Evolutionary conservation across 352 stramenopile species (phyloP).

Genomic region (Plasmopara halstedii): DNA sequence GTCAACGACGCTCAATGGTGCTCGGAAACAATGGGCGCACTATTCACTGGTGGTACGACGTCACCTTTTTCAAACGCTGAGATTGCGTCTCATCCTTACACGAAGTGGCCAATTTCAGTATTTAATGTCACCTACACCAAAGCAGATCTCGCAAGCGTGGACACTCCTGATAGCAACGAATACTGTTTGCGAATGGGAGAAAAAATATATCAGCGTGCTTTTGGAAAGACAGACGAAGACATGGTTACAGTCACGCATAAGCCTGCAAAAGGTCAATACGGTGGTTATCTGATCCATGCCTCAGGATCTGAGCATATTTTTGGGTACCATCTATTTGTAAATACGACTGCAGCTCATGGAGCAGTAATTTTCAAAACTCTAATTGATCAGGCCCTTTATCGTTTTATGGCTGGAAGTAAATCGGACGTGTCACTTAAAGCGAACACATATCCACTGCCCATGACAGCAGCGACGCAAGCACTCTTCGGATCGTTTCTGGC

Average conservation of each 20-base stretch:
- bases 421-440: constrained; percentile 31
- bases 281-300: constrained; percentile 28
- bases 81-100: constrained; percentile 28
- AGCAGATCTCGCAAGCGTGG: constrained; percentile 11
- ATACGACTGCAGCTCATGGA: constrained; percentile 40
- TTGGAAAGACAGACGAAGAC: constrained; percentile 35
- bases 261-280: constrained; percentile 27
- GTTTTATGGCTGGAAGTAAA: constrained; percentile 33
- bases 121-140: constrained; percentile 28
- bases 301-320: constrained; percentile 25
- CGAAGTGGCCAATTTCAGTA: constrained; percentile 19
- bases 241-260: constrained; percentile 67
- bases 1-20: constrained; percentile 43
- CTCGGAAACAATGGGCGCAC: constrained; percentile 24
- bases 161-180: constrained; percentile 19
- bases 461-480: constrained; percentile 32
- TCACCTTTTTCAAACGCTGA: constrained; percentile 22
- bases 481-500: constrained; percentile 44
- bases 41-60: constrained; percentile 26
- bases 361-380: constrained; percentile 44
- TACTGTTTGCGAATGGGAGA: constrained; percentile 32
- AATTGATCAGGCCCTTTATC: constrained; percentile 44
- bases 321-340: constrained; percentile 46
- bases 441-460: constrained; percentile 40
- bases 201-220: constrained; percentile 26